Conservation (phyloP, 768 basidiomycete species). For the Agrocybe praecox region DNA sequence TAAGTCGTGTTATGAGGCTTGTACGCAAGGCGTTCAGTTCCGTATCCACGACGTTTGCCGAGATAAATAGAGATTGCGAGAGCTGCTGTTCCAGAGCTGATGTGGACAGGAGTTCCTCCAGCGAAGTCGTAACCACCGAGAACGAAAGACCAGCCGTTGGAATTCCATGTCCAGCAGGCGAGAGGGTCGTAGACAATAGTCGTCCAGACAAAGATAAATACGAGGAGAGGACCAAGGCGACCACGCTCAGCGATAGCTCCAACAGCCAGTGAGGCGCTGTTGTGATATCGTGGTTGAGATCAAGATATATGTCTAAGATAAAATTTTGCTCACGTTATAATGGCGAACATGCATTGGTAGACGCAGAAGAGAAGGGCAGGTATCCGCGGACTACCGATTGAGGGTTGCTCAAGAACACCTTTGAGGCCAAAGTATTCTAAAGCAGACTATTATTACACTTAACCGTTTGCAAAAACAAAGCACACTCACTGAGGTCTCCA, state of each 20-base stretch:
- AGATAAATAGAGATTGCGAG: slow-evolving; percentile 91
- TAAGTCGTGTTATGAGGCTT: slow-evolving; percentile 93
- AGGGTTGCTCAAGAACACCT: slow-evolving; percentile 74
- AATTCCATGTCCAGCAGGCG: slow-evolving; percentile 96
- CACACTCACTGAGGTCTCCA: slow-evolving; percentile 73
- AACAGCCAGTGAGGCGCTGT: slow-evolving; percentile 82
- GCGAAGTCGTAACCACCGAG: slow-evolving; percentile 91
- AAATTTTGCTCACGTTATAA: slow-evolving; percentile 66
- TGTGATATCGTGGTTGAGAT: slow-evolving; percentile 25
- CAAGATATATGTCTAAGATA: background rate
- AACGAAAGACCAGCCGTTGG: slow-evolving; percentile 71
- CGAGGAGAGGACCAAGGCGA: slow-evolving; percentile 80
- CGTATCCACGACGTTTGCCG: slow-evolving; percentile 89
- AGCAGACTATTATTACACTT: background rate
- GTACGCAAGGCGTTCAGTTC: slow-evolving; percentile 88
- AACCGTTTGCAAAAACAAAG: background rate
- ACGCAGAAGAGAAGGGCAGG: slow-evolving; percentile 79
- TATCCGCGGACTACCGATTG: slow-evolving; percentile 68
- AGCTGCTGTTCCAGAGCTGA: slow-evolving; percentile 90
- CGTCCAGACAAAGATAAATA: slow-evolving; percentile 91
- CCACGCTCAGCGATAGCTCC: slow-evolving; percentile 93
- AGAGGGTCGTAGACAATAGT: slow-evolving; percentile 92
- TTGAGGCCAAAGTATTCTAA: slow-evolving; percentile 83
- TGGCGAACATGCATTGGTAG: slow-evolving; percentile 91
- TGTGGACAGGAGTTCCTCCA: slow-evolving; percentile 96